Percentiles rank a stretch among this genome's conserved stretches.
These are phyloP conservation scores for Garcia nutans DNA, from an alignment of 345 rosid genomes.

Conservation along the genomic window DNA sequence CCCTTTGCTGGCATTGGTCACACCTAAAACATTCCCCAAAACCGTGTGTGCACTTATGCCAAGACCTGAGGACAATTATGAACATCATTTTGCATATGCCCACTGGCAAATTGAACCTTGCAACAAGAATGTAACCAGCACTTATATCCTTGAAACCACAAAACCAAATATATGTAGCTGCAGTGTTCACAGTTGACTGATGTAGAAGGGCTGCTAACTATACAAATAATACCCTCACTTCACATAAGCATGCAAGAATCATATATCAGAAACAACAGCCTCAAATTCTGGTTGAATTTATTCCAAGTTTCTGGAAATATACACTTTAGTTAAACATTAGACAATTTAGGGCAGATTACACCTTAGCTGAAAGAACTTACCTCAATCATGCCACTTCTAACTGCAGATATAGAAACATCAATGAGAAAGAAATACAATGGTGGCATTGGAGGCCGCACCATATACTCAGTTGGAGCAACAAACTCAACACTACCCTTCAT, in stretches of 20 bases:
- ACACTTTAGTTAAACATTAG: not conserved
- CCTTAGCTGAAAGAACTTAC: slow-evolving; percentile 45
- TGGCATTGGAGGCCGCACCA: slow-evolving; percentile 99
- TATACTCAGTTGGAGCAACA: slow-evolving; percentile 97
- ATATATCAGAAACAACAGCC: not conserved
- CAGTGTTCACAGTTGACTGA: not conserved
- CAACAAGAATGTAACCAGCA: not conserved
- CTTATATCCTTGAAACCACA: not conserved
- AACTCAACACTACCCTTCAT: slow-evolving; percentile 89
- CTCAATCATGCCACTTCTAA: slow-evolving; percentile 95
- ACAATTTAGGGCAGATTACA: not conserved
- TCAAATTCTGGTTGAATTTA: not conserved
- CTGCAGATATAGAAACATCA: slow-evolving; percentile 90
- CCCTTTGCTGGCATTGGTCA: not conserved
- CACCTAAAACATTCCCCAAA: not conserved
- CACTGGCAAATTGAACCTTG: not conserved
- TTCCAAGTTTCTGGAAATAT: not conserved
- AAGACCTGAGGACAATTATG: not conserved
- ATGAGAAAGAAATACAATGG: slow-evolving; percentile 94
- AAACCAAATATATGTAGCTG: not conserved
- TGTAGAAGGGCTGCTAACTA: not conserved
- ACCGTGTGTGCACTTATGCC: not conserved
- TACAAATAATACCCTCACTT: not conserved
- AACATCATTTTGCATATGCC: not conserved
- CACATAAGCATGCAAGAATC: not conserved